Percentiles rank a stretch among this genome's conserved stretches.
phyloP scores from a whole-genome alignment of 345 rosid species.

The thale cress (Arabidopsis thaliana) region TAIR10.1 NC_003075.7:13647501-13648000 shows the following conservation, averaged over 20 bases:
- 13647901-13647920: background rate
- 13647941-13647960: no score
- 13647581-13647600: constrained; percentile 35
- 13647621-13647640: constrained; percentile 24
- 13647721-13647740: constrained; percentile 14
- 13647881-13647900: background rate
- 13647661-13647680: background rate
- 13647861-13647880: background rate
- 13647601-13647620: constrained; percentile 33
- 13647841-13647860: background rate
- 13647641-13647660: constrained; percentile 6
- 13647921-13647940: background rate
- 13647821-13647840: background rate
- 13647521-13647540: constrained; percentile 44
- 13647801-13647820: constrained; percentile 10
- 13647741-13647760: background rate
- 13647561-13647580: constrained; percentile 33
- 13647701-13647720: constrained; percentile 8
- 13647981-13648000: background rate
- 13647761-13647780: background rate
- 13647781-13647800: background rate
- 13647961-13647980: background rate
- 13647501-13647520: constrained; percentile 43
- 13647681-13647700: constrained; percentile 4
- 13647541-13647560: constrained; percentile 41